Evolutionary conservation across 805 yeast genomes (phyloP).

Genomic region (Henningerozyma blattae): DNA sequence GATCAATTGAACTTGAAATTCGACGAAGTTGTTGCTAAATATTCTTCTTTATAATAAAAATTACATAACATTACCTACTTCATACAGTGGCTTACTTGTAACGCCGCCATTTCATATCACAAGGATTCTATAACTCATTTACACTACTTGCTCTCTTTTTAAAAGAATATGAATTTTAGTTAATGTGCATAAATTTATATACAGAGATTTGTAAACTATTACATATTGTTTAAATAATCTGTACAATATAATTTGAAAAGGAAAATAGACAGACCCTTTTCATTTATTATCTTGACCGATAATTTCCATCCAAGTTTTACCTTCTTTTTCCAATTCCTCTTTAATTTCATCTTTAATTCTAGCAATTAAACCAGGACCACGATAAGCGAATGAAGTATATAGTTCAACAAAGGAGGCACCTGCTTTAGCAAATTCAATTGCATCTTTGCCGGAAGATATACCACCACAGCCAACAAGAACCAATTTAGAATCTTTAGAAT

Average conservation of each 20-base stretch:
- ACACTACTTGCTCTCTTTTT: no score
- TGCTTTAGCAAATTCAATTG: conserved; percentile 80
- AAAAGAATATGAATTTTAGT: no score
- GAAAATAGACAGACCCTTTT: not conserved
- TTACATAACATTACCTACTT: no score
- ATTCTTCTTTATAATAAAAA: no score
- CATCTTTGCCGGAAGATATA: conserved; percentile 77
- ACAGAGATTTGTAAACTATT: no score
- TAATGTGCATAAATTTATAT: no score
- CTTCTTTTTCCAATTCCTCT: conserved; percentile 57
- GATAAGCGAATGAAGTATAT: conserved; percentile 84
- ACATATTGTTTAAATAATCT: no score
- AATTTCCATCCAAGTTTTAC: conserved; percentile 75
- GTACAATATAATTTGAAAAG: no score
- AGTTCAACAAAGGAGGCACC: conserved; percentile 87
- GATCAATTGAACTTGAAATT: conserved; percentile 52
- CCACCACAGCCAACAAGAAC: conserved; percentile 94
- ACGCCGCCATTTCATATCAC: no score
- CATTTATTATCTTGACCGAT: conserved; percentile 49
- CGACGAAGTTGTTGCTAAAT: conserved; percentile 56
- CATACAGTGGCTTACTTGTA: no score
- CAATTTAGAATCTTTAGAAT: conserved; percentile 60
- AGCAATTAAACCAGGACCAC: conserved; percentile 76
- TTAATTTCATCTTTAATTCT: conserved; percentile 25
- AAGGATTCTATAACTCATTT: no score